Evolutionary conservation across 2,329 filamentous ascomycete species (phyloP).

Genomic region (Setomelanomma holmii): DNA sequence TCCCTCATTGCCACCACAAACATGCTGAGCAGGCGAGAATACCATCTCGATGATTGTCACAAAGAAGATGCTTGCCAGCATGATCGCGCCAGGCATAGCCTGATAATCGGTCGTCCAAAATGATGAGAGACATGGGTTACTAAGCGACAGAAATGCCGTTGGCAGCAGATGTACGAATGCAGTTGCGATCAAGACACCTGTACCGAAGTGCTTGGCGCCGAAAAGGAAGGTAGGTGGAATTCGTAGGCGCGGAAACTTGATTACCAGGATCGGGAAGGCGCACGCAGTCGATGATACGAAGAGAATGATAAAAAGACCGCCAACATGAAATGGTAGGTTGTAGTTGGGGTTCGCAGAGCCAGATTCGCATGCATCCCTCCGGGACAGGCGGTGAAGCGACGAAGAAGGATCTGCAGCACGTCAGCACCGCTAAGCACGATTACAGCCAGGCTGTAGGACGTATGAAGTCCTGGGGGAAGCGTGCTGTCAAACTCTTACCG

Average conservation of each 20-base stretch:
- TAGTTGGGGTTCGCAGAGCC: slow-evolving; percentile 33
- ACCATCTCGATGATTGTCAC: slow-evolving; percentile 69
- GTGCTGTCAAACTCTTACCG: slow-evolving; percentile 13
- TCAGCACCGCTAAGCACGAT: slow-evolving; percentile 1
- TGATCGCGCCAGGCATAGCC: slow-evolving; percentile 68
- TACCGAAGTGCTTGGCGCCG: slow-evolving; percentile 66
- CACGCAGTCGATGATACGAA: slow-evolving; percentile 56
- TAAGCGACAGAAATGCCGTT: slow-evolving; percentile 60
- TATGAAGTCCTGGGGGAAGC: too few relatives aligned
- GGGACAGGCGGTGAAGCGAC: slow-evolving; percentile 13
- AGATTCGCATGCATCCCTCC: slow-evolving; percentile 29
- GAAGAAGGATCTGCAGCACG: slow-evolving; percentile 5
- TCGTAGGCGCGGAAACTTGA: slow-evolving; percentile 65
- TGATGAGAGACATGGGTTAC: slow-evolving; percentile 60
- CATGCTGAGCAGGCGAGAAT: slow-evolving; percentile 64
- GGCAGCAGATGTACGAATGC: slow-evolving; percentile 79
- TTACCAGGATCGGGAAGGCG: slow-evolving; percentile 67
- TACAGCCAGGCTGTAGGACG: too few relatives aligned
- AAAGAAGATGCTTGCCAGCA: slow-evolving; percentile 66
- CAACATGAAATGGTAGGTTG: slow-evolving; percentile 39
- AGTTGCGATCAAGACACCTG: slow-evolving; percentile 81
- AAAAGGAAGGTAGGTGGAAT: slow-evolving; percentile 67
- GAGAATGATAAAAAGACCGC: slow-evolving; percentile 44
- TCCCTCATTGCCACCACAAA: slow-evolving; percentile 60
- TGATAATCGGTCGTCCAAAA: slow-evolving; percentile 66